Evolutionary conservation across 2,329 filamentous ascomycete species (phyloP).

Genomic region (Aureobasidium sp.): DNA sequence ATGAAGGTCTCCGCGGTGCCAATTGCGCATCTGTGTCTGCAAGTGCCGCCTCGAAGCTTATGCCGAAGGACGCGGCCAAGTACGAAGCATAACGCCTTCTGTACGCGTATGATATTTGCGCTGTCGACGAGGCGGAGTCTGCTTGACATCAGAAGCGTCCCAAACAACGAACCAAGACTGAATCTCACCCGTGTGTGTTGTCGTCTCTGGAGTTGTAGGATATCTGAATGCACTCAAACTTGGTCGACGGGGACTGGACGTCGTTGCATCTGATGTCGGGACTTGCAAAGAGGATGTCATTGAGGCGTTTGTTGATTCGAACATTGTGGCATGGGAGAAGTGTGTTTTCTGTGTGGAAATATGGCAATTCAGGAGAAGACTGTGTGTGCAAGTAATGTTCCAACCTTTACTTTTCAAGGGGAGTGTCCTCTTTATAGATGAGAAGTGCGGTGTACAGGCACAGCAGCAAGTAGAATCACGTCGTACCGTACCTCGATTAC

Average conservation of each 20-base stretch:
- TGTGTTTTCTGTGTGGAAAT: not conserved
- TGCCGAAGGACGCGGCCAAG: slow-evolving; percentile 3
- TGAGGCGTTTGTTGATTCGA: not conserved
- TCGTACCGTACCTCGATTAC: slow-evolving; percentile 8
- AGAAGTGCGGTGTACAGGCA: not conserved
- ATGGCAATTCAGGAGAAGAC: not conserved
- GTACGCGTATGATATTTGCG: slow-evolving; percentile 11
- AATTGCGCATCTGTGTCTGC: slow-evolving; percentile 6
- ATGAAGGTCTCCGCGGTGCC: not conserved
- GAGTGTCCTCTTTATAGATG: not conserved
- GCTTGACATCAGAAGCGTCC: not conserved
- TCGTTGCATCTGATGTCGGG: not conserved
- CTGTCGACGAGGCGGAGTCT: not conserved
- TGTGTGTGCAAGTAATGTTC: not conserved
- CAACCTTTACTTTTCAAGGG: not conserved
- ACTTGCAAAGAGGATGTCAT: not conserved
- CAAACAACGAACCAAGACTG: too few species aligned
- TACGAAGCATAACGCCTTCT: slow-evolving; percentile 7
- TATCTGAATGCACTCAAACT: not conserved
- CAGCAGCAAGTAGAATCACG: slow-evolving; percentile 1
- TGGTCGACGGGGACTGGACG: not conserved
- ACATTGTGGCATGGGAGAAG: not conserved
- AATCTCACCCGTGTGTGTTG: not conserved
- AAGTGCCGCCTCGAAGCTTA: slow-evolving; percentile 9
- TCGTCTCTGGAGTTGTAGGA: not conserved